phyloP scores from a whole-genome alignment of 305 asterid species.

The Fraxinus latifolia region DNA sequence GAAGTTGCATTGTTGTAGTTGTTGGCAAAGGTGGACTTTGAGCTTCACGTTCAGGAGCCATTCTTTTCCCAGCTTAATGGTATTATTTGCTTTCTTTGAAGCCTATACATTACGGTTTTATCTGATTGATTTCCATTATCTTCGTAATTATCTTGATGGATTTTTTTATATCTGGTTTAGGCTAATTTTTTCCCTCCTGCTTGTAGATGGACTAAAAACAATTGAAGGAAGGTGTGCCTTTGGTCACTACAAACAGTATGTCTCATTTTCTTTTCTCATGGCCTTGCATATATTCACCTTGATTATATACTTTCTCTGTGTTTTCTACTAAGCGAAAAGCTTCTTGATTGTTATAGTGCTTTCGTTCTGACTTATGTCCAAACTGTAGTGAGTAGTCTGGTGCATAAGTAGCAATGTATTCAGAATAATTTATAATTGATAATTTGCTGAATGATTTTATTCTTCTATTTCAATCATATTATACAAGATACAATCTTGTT shows the following conservation, averaged over 20 bases:
- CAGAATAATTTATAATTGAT: background rate
- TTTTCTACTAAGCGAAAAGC: background rate
- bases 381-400: background rate
- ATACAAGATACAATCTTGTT: background rate
- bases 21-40: slow-evolving; percentile 59
- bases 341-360: background rate
- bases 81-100: slow-evolving; percentile 26
- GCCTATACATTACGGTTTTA: background rate
- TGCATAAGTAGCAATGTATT: background rate
- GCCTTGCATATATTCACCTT: background rate
- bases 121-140: background rate
- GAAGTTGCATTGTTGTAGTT: slow-evolving; percentile 36
- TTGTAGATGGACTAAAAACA: slow-evolving; percentile 66
- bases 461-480: background rate
- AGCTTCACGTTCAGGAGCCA: slow-evolving; percentile 88
- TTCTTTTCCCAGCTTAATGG: slow-evolving; percentile 74
- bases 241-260: slow-evolving; percentile 61
- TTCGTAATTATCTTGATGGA: background rate
- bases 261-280: background rate
- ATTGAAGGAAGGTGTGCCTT: slow-evolving; percentile 89
- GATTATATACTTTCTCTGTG: background rate
- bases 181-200: slow-evolving; percentile 4
- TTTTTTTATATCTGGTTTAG: background rate
- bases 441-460: background rate
- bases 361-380: background rate